Conservation (phyloP, 345 rosid genomes). For the Kernera saxatilis region DNA sequence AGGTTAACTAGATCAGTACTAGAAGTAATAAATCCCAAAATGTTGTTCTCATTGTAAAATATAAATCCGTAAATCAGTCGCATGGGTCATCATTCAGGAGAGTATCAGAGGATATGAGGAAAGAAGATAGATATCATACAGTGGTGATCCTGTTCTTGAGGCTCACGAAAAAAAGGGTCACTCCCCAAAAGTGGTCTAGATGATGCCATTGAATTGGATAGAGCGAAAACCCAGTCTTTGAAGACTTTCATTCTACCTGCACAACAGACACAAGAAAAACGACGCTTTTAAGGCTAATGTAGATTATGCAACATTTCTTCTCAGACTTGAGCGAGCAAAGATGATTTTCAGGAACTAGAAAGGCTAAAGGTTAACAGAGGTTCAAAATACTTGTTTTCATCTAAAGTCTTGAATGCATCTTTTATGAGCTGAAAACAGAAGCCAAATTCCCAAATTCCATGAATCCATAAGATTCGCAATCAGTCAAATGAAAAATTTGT, state of each 20-base stretch:
- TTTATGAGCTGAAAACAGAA: constrained; percentile 2
- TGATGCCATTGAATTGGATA: constrained; percentile 55
- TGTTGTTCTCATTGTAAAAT: not conserved
- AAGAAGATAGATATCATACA: constrained; percentile 25
- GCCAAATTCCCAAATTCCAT: not conserved
- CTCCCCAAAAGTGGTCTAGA: constrained; percentile 54
- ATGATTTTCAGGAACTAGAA: not conserved
- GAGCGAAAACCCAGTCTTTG: constrained; percentile 66
- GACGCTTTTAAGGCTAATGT: not conserved
- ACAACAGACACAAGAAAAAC: not conserved
- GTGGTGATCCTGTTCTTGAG: constrained; percentile 37
- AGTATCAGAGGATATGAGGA: not conserved
- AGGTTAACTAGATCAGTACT: not conserved
- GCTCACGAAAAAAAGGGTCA: constrained; percentile 36
- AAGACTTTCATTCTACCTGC: constrained; percentile 60
- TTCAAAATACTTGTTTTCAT: not conserved
- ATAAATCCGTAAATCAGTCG: not conserved
- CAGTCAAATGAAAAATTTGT: not conserved
- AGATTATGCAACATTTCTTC: not conserved
- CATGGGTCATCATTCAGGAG: not conserved
- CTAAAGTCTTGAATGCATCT: not conserved
- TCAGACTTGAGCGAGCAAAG: not conserved
- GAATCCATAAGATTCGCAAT: not conserved
- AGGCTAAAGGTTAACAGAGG: not conserved
- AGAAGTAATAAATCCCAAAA: not conserved